Percentiles rank a stretch among this genome's conserved stretches.
Evolutionary conservation across 2,329 filamentous ascomycete genomes (phyloP).

Genomic region (Davidsoniella australis): DNA sequence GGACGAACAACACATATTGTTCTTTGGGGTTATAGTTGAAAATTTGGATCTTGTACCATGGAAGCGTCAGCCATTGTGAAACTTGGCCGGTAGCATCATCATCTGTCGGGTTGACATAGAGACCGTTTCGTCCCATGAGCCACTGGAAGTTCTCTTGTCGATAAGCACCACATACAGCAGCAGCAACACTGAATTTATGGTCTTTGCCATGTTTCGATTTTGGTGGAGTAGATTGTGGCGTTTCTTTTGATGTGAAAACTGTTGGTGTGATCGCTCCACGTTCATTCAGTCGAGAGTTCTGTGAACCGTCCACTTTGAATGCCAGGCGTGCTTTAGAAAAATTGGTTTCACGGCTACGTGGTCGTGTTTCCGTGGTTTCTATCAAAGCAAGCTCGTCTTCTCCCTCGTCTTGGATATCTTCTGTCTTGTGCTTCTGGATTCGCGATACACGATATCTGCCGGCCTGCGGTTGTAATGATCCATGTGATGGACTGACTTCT

Average conservation of each 20-base stretch:
- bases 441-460: no score
- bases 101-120: no score
- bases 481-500: neutral
- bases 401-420: neutral
- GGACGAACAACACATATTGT: neutral
- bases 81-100: no score
- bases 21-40: constrained; percentile 2
- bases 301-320: no score
- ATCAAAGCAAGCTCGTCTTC: constrained; percentile 1
- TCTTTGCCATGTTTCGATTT: neutral
- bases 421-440: neutral
- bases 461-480: no score
- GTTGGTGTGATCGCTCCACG: neutral
- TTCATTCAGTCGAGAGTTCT: neutral
- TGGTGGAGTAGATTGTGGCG: neutral
- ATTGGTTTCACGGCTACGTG: neutral
- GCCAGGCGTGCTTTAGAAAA: neutral
- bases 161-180: constrained; percentile 6
- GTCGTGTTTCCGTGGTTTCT: neutral
- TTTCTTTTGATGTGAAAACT: neutral
- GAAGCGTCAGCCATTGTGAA: neutral
- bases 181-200: neutral
- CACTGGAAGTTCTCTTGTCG: constrained; percentile 7
- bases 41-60: neutral
- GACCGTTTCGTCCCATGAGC: neutral